Conservation (phyloP, 345 rosid genomes). For the Adansonia digitata region DNA sequence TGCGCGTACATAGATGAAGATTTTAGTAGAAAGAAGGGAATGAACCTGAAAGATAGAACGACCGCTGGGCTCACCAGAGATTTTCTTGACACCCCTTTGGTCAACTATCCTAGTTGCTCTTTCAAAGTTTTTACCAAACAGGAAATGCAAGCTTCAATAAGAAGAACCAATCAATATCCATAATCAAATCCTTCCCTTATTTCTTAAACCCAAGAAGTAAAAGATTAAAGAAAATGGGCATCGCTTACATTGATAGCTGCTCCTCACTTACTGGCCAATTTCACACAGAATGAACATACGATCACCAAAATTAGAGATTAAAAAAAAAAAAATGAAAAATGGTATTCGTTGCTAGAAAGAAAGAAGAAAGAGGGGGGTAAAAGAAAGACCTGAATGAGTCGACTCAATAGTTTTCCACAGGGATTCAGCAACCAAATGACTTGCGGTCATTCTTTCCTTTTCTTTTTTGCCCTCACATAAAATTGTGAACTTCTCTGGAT, state of each 20-base stretch:
- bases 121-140: constrained; percentile 89
- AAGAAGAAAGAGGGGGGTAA: neutral
- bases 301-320: neutral
- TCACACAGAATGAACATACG: neutral
- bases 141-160: constrained; percentile 58
- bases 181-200: neutral
- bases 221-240: neutral
- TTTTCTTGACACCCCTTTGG: constrained; percentile 68
- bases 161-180: neutral
- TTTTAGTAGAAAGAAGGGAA: neutral
- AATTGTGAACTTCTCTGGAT: neutral
- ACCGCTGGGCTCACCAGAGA: constrained; percentile 69
- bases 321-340: neutral
- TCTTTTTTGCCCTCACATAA: neutral
- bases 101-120: constrained; percentile 73
- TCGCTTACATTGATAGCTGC: constrained; percentile 66
- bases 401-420: constrained; percentile 45
- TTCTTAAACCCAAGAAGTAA: neutral
- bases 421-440: constrained; percentile 42
- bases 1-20: neutral
- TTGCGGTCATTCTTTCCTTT: constrained; percentile 20
- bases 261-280: constrained; percentile 57
- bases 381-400: constrained; percentile 37
- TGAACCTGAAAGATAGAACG: constrained; percentile 81
- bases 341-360: neutral